phyloP scores from a whole-genome alignment of 257 asterid genomes.

The Primulina huaijiensis region DNA sequence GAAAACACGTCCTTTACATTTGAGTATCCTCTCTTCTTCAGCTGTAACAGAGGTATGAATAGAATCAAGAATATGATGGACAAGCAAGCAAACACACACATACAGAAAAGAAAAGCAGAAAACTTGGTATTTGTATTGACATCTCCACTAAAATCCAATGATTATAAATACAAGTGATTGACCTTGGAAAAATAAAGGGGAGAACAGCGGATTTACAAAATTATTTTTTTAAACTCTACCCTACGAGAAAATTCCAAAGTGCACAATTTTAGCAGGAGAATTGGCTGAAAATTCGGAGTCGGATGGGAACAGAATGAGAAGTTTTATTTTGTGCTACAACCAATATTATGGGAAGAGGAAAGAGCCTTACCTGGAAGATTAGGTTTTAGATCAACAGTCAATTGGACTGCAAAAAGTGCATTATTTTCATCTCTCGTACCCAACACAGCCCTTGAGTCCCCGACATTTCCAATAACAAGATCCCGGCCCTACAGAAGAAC shows the following conservation, averaged over 20 bases:
- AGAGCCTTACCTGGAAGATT: constrained; percentile 67
- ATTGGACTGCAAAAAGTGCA: constrained; percentile 63
- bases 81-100: neutral
- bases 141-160: neutral
- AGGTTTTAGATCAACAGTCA: constrained; percentile 94
- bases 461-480: constrained; percentile 76
- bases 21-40: constrained; percentile 83
- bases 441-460: constrained; percentile 87
- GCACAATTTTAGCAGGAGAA: neutral
- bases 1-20: constrained; percentile 79
- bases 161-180: neutral
- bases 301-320: neutral
- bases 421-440: constrained; percentile 64
- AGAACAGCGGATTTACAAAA: too few relatives aligned
- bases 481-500: constrained; percentile 61
- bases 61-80: constrained; percentile 7
- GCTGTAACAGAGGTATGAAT: constrained; percentile 36
- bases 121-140: neutral
- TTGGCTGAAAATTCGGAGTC: neutral
- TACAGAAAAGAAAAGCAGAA: neutral
- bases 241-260: too few relatives aligned
- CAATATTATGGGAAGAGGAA: neutral
- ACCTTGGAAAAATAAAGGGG: neutral
- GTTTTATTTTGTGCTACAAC: neutral
- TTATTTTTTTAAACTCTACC: too few relatives aligned